phyloP scores from a whole-genome alignment of 768 basidiomycete species.

The Russula brevipes region DNA sequence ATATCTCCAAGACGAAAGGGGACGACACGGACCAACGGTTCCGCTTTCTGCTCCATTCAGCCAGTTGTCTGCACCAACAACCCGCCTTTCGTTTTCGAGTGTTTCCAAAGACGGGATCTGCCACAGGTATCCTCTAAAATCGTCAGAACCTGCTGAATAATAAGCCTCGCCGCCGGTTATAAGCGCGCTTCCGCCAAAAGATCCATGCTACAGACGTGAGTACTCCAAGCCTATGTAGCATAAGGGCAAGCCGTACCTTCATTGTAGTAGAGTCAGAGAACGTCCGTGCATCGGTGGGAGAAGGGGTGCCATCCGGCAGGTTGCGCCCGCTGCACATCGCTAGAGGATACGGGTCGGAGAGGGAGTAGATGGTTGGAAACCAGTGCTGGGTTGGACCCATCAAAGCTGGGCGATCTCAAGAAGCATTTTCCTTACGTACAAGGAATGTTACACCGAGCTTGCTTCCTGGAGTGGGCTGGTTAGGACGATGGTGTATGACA shows the following conservation, averaged over 20 bases:
- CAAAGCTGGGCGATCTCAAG: slow-evolving; percentile 3
- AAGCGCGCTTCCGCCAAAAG: slow-evolving; percentile 54
- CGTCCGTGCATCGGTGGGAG: slow-evolving; percentile 43
- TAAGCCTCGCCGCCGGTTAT: slow-evolving; percentile 49
- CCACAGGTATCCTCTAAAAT: slow-evolving; percentile 79
- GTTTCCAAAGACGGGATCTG: slow-evolving; percentile 50
- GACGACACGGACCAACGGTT: slow-evolving; percentile 36
- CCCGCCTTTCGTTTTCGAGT: slow-evolving; percentile 43
- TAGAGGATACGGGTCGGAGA: slow-evolving; percentile 63
- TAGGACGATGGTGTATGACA: not conserved
- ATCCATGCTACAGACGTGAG: slow-evolving; percentile 52
- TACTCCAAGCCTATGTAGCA: not conserved
- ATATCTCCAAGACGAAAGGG: not conserved
- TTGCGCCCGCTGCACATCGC: slow-evolving; percentile 60
- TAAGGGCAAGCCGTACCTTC: slow-evolving; percentile 45
- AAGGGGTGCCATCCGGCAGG: slow-evolving; percentile 49
- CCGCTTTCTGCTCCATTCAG: slow-evolving; percentile 30
- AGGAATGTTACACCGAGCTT: slow-evolving; percentile 63
- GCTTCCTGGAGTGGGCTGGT: slow-evolving; percentile 40
- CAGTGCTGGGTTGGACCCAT: slow-evolving; percentile 44
- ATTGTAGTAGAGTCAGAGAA: slow-evolving; percentile 75
- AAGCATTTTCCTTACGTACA: slow-evolving; percentile 36
- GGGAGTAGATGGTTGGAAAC: slow-evolving; percentile 62
- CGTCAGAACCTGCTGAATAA: slow-evolving; percentile 76
- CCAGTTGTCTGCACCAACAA: slow-evolving; percentile 48